Evolutionary conservation across 2,329 filamentous ascomycete species (phyloP).

Genomic region (Torrubiella hemipterigena): DNA sequence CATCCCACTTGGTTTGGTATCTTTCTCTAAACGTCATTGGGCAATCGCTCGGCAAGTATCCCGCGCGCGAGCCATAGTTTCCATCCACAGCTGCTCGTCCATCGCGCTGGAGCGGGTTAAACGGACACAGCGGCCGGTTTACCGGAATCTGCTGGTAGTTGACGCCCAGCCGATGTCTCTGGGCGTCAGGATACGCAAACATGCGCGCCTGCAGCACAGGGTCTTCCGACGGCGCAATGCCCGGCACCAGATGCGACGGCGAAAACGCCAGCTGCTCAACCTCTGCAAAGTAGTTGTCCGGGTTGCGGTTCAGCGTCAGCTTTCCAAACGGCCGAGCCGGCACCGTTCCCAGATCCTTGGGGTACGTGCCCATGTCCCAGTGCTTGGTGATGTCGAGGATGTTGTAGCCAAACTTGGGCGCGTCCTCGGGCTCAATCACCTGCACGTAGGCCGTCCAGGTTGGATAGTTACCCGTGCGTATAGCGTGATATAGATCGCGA

Average conservation of each 20-base stretch:
- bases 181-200: constrained; percentile 36
- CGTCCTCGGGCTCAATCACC: background rate
- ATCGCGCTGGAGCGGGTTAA: no score
- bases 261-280: no score
- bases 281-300: no score
- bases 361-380: background rate
- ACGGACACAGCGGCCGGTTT: constrained; percentile 14
- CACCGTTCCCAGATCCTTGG: background rate
- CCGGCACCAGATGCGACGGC: no score
- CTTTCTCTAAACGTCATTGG: no score
- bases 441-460: background rate
- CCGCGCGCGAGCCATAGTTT: no score
- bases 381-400: background rate
- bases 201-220: constrained; percentile 35
- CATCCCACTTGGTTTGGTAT: no score
- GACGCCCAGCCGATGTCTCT: constrained; percentile 38
- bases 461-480: background rate
- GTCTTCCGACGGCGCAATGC: no score
- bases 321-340: no score
- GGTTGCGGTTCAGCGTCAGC: background rate
- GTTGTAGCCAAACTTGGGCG: background rate
- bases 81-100: no score
- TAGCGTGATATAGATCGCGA: background rate
- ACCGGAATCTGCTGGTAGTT: constrained; percentile 36
- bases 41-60: no score